Base-by-base conservation (phyloP, 2,329 filamentous ascomycete genomes). In the Xylariaceae sp. region DNA sequence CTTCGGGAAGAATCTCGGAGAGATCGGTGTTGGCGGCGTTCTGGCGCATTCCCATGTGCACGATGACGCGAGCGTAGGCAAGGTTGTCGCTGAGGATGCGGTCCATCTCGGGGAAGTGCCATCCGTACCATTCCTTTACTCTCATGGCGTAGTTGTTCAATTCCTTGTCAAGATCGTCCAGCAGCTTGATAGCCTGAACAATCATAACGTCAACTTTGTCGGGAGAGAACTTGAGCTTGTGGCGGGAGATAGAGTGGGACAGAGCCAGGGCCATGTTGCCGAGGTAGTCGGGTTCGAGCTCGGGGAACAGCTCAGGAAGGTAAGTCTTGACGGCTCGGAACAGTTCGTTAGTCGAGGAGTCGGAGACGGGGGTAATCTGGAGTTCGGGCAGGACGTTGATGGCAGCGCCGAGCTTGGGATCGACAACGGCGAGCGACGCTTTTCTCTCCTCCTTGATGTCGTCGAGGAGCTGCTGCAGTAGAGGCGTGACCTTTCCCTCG, bases 171-270 rank as follows among this genome's bases (percentile, higher is more conserved):
- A 99, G 80, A 66, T 99, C 94, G 73, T 99, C 94, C 51, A 99
- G 82, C 55, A 97, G 85, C 65, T 89, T 88, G 73, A 99, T 94
- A 59, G 92, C 92, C 78, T 99, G 94, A 60, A 99, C 92, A 72
- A 99, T 96, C 94, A 99, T 99, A 55, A 94, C 94, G 74, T 99
- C 94, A 67, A 99, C 93, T 82, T 99, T 99, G 73, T 99, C 92
- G 59, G 93, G 89, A 7, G 91, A 96, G 79, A 99, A 99, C 82
- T 97, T 97, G 72, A 99, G 86, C 83, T 96, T 97, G 80, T 99
- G 92, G 65, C 92, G 88, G 52, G 93, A 96, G 71, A 99, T 87
- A 58, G 92, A 97, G 80, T 99, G 94, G 41, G 93, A 96, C 54
- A 99, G 87, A 85, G 94, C 94, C 61, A 99, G 84, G 23, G 90